These are phyloP conservation scores for Vitis labrusca DNA, from an alignment of 164 flowering plant genomes.

Conservation along the genomic window DNA sequence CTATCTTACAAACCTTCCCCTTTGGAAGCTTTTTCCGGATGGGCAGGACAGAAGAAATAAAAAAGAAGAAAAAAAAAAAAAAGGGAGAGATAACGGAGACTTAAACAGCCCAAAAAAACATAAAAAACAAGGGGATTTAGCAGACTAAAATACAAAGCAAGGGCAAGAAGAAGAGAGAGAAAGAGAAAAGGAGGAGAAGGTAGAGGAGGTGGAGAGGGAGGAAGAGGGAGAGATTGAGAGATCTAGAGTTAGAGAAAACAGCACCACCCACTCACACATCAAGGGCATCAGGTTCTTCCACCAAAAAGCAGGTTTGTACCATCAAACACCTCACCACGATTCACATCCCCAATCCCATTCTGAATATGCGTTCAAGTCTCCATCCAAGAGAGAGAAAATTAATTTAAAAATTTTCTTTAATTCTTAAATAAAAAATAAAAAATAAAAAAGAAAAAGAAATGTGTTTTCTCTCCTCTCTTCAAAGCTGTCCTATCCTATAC, in stretches of 20 bases:
- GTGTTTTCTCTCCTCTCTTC: slow-evolving; percentile 4
- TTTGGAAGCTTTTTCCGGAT: not conserved
- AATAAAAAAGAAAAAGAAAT: slow-evolving; percentile 16
- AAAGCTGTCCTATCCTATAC: slow-evolving; percentile 40
- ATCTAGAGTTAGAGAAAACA: slow-evolving; percentile 17
- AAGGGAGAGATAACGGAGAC: too few relatives aligned
- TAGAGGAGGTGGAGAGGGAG: slow-evolving; percentile 9
- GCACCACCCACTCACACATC: slow-evolving; percentile 79
- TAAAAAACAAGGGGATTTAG: slow-evolving; percentile 1
- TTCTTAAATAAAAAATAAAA: not conserved
- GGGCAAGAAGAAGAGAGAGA: slow-evolving; percentile 6
- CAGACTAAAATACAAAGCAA: slow-evolving; percentile 5
- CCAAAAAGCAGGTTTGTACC: slow-evolving; percentile 49
- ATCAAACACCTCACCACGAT: slow-evolving; percentile 16
- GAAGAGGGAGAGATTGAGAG: not conserved
- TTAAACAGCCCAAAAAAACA: too few relatives aligned
- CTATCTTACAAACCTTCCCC: slow-evolving; percentile 22
- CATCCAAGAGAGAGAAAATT: not conserved
- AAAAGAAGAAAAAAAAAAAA: too few relatives aligned
- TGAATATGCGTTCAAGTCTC: slow-evolving; percentile 25
- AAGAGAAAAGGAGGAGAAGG: slow-evolving; percentile 9
- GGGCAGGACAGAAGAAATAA: not conserved
- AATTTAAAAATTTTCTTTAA: too few relatives aligned
- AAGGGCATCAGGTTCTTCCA: slow-evolving; percentile 66
- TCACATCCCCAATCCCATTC: slow-evolving; percentile 13